Evolutionary conservation across 331 rosid genomes (phyloP).

Genomic region (Quercus lobata): DNA sequence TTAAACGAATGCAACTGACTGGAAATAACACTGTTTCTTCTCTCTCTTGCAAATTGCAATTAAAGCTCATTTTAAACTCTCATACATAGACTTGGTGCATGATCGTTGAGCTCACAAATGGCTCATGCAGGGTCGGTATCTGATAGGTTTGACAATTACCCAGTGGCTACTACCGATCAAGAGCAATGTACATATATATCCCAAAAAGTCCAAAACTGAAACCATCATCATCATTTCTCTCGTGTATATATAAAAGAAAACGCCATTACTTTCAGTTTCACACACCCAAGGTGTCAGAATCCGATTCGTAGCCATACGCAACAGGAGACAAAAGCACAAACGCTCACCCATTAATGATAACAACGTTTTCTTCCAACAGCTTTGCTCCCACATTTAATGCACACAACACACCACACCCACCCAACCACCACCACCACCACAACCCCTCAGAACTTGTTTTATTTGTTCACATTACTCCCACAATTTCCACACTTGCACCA

Average conservation of each 20-base stretch:
- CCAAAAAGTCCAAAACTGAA: neutral
- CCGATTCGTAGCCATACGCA: slow-evolving; percentile 15
- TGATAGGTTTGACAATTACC: neutral
- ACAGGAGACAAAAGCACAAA: slow-evolving; percentile 11
- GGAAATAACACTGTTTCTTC: too few species aligned
- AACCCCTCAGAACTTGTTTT: neutral
- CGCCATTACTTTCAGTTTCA: slow-evolving; percentile 8
- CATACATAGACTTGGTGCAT: too few species aligned
- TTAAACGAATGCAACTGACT: too few species aligned
- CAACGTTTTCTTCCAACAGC: slow-evolving; percentile 42
- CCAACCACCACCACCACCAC: neutral
- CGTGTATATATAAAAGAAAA: neutral
- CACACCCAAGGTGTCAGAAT: slow-evolving; percentile 3
- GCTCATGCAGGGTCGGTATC: neutral
- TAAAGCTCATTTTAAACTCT: too few species aligned
- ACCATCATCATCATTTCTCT: neutral
- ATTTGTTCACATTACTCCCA: neutral
- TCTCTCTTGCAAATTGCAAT: too few species aligned
- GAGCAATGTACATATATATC: too few species aligned
- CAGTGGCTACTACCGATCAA: neutral
- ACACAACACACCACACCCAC: too few species aligned
- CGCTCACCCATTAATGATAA: slow-evolving; percentile 38
- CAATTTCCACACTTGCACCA: neutral
- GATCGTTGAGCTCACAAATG: too few species aligned
- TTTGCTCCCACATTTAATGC: slow-evolving; percentile 45